Percentiles rank a stretch among this genome's conserved stretches.
Evolutionary conservation across 2,329 filamentous ascomycete genomes (phyloP).

Genomic region (Remersonia thermophila): DNA sequence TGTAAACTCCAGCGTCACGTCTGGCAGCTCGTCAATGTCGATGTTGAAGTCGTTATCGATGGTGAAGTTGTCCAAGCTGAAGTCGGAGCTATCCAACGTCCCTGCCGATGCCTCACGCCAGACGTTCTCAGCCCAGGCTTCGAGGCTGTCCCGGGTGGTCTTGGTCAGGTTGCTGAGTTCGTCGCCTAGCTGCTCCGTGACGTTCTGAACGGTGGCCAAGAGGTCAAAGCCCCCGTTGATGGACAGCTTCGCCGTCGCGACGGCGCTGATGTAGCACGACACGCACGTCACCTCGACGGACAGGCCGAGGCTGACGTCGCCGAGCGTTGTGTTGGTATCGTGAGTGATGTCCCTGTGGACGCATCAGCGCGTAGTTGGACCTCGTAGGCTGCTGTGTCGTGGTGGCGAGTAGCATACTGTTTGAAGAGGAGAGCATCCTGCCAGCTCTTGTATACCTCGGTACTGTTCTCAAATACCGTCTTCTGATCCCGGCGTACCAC

Average conservation of each 20-base stretch:
- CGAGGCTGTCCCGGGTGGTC: neutral
- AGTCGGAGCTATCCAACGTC: constrained; percentile 20
- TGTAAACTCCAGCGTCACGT: constrained; percentile 30
- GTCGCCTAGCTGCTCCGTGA: constrained; percentile 22
- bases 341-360: neutral
- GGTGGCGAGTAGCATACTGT: constrained; percentile 5
- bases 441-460: constrained; percentile 28
- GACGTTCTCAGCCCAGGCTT: neutral
- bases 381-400: too few species aligned
- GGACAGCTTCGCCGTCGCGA: constrained; percentile 29
- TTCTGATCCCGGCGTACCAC: constrained; percentile 6
- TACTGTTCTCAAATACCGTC: constrained; percentile 19
- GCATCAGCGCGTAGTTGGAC: too few species aligned
- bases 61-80: constrained; percentile 14
- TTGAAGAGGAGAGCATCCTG: constrained; percentile 26
- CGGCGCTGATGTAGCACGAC: constrained; percentile 39
- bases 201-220: constrained; percentile 21
- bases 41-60: constrained; percentile 20
- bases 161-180: constrained; percentile 25
- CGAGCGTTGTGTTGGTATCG: neutral
- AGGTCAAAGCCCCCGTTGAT: constrained; percentile 31
- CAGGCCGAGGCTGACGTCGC: too few species aligned
- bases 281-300: constrained; percentile 32
- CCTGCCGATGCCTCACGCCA: constrained; percentile 14
- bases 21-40: constrained; percentile 32